Evolutionary conservation across 2,329 filamentous ascomycete species (phyloP), one percentile per base, ranked within the genome.

Genomic region (Talaromyces funiculosus): DNA sequence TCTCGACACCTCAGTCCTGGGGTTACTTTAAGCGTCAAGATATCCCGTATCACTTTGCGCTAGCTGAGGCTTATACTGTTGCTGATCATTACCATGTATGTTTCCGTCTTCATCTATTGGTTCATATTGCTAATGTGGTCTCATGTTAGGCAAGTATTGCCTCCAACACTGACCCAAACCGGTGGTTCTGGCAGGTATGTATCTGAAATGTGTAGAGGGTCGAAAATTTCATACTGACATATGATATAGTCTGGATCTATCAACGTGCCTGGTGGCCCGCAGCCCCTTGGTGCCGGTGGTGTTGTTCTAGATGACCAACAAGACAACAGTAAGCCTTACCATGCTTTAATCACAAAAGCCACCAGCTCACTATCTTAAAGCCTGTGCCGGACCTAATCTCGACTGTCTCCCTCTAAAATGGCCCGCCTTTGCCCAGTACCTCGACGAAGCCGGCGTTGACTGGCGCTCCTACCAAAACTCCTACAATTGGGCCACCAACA

Each of bases 321-420:
- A 16, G 37, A n/a, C 18, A 54, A 59, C 18, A 40, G 57, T 45
- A 54, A 24, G 47, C 3, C 14, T 22, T 3, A 26, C 8, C 24
- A 29, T 51, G 31, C 10, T 6, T 14, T 5, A 16, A 18, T 24
- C 4, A 51, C 4, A 33, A 7, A 6, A 53, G 7, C 0, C 6
- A 14, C 9, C 18, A 22, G 1, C 40, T 49, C 51, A 53, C 14
- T 7, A 35, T 18, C 4, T 12, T 4, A 8, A 35, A 74, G 77
- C 77, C 16, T 83, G 81, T 56, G 78, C 80, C 20, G 64, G 53
- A 3, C 65, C 71, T 1, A 69, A 76, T 35, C 72, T 82, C 53
- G 81, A 81, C 67, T 83, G 81, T 65, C 81, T 81, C 55, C 81
- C 81, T 0, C 70, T 83, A 16, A 79, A 80, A 61, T 84, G 81